A percentile compares a stretch with the other conserved stretches of the same genome.
Conservation (phyloP, 805 yeast species). For the Ogataea nakhonphanomensis region DNA sequence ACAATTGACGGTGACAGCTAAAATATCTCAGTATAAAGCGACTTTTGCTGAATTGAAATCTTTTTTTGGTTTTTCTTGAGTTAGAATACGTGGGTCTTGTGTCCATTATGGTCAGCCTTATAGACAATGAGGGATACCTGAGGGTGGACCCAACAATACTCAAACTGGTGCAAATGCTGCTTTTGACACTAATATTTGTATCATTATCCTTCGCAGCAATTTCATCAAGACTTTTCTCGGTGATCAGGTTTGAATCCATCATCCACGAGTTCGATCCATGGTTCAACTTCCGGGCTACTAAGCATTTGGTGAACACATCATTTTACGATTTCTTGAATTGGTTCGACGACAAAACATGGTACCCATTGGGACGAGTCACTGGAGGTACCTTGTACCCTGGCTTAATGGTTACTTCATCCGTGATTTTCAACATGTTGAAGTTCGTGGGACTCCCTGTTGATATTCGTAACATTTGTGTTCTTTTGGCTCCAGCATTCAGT, state of each 20-base stretch:
- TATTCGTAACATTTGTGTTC: conserved; percentile 91
- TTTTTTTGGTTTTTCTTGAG: not conserved
- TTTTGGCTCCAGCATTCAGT: conserved; percentile 95
- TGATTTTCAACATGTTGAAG: conserved; percentile 72
- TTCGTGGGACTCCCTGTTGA: conserved; percentile 78
- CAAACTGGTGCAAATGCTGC: conserved; percentile 34
- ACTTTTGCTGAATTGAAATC: not conserved
- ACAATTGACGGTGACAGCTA: conserved; percentile 3
- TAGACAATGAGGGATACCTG: conserved; percentile 29
- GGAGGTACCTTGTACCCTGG: conserved; percentile 99
- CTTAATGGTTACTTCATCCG: conserved; percentile 94
- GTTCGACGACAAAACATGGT: conserved; percentile 99
- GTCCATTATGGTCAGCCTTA: conserved; percentile 10
- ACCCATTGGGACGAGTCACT: conserved; percentile 97
- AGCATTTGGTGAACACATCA: conserved; percentile 77
- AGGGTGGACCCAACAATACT: conserved; percentile 22
- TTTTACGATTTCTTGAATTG: conserved; percentile 92
- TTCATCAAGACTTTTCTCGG: conserved; percentile 91
- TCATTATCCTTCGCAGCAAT: conserved; percentile 89
- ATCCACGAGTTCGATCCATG: conserved; percentile 98
- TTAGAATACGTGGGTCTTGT: not conserved
- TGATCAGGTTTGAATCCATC: conserved; percentile 90
- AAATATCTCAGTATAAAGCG: not conserved
- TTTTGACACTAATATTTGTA: conserved; percentile 66
- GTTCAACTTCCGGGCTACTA: conserved; percentile 97